phyloP scores from a whole-genome alignment of 371 early-diverging fungal species.

The Mucor circinelloides region DNA sequence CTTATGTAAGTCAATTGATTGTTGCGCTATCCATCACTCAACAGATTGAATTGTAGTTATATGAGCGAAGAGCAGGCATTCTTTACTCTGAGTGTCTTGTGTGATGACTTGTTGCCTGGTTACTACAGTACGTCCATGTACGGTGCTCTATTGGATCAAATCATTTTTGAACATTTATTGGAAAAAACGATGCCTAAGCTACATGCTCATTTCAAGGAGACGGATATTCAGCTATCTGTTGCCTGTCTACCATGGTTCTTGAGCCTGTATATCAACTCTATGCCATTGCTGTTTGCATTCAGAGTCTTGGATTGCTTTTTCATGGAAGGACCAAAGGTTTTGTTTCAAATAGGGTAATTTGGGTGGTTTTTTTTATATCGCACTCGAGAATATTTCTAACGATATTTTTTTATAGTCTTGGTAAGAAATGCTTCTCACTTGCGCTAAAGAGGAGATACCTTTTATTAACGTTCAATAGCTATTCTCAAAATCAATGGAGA shows the following conservation, averaged over 20 bases:
- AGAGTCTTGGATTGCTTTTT: conserved; percentile 93
- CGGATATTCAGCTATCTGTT: conserved; percentile 93
- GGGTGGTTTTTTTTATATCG: background rate
- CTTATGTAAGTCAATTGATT: conserved; percentile 9
- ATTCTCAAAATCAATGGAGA: conserved; percentile 94
- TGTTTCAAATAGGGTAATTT: conserved; percentile 89
- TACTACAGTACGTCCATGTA: conserved; percentile 98
- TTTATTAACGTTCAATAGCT: conserved; percentile 50
- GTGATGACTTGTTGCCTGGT: conserved; percentile 89
- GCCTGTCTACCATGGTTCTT: conserved; percentile 97
- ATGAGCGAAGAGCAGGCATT: conserved; percentile 97
- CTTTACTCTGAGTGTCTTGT: conserved; percentile 87
- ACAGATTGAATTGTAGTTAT: conserved; percentile 49
- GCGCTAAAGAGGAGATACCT: background rate
- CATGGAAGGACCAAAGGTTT: conserved; percentile 90
- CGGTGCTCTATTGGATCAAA: conserved; percentile 93
- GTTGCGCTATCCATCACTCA: background rate
- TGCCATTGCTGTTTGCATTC: conserved; percentile 87
- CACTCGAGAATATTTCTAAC: background rate
- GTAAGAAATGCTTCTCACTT: background rate
- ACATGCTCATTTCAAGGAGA: conserved; percentile 76
- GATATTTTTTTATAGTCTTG: conserved; percentile 13
- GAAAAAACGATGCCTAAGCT: conserved; percentile 80
- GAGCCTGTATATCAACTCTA: conserved; percentile 91
- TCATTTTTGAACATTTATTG: conserved; percentile 90